Percentiles rank a stretch among this genome's conserved stretches.
These are phyloP conservation scores for Boletus rubescentipes DNA, from an alignment of 768 basidiomycete species.

Conservation along the genomic window DNA sequence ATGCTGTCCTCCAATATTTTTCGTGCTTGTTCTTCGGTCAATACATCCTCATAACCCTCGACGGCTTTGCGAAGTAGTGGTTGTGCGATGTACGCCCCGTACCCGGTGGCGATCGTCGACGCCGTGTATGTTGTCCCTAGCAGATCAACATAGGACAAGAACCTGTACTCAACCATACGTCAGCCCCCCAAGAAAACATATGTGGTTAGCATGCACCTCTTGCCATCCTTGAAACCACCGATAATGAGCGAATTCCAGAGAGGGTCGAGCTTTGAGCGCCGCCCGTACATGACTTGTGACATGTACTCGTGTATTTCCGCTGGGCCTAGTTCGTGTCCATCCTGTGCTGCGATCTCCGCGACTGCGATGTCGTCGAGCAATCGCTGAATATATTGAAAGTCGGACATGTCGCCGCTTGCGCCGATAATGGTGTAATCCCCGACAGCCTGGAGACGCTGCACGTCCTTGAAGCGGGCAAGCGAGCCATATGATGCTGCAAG, in stretches of 20 bases:
- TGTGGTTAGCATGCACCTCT: conserved; percentile 50
- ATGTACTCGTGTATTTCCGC: conserved; percentile 92
- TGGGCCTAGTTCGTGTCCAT: conserved; percentile 83
- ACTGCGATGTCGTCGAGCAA: conserved; percentile 74
- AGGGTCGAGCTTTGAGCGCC: conserved; percentile 87
- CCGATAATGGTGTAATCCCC: conserved; percentile 86
- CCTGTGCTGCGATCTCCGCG: conserved; percentile 78
- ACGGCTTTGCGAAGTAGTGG: conserved; percentile 90
- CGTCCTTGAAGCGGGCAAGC: conserved; percentile 93
- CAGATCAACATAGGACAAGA: conserved; percentile 92
- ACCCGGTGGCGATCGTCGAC: conserved; percentile 92
- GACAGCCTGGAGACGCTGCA: conserved; percentile 83
- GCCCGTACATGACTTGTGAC: conserved; percentile 84
- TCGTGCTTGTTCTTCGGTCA: conserved; percentile 79
- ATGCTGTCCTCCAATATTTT: conserved; percentile 82
- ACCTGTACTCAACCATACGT: conserved; percentile 47
- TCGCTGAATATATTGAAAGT: conserved; percentile 90
- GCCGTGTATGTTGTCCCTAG: conserved; percentile 95
- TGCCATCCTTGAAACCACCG: conserved; percentile 85
- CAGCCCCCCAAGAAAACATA: background rate
- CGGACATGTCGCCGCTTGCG: conserved; percentile 95
- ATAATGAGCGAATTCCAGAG: conserved; percentile 95
- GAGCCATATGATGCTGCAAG: conserved; percentile 89
- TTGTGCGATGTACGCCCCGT: conserved; percentile 89
- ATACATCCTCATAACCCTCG: conserved; percentile 70